Evolutionary conservation across 768 basidiomycete genomes (phyloP), one percentile per base, ranked within the genome.

Genomic region (Zangia roseola): DNA sequence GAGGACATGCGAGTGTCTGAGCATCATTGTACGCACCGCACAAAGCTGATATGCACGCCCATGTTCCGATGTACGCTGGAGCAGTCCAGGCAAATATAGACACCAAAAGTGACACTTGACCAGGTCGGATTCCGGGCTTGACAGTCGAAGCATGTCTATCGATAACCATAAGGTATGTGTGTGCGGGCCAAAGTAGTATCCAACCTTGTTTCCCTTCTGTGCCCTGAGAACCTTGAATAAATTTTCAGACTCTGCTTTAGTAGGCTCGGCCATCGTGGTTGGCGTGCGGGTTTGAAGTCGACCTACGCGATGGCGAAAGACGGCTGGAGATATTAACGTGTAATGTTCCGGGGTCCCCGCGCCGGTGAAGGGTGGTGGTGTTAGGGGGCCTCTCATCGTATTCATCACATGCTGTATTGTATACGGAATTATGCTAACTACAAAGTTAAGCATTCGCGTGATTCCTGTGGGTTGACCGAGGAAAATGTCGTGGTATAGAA

Each of bases 31-130:
- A 69, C 85, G 59, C 65, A 94, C 92, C 94, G 76, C 36, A 99
- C 95, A 61, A 99, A 99, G 54, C 84, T 90, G 69, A 99, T 94
- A 66, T 99, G 97, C 20, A 98, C 95, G 59, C 97, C 97, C 83
- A 97, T 86, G 67, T 95, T 97, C 45, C 97, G 78, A 71, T 99
- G 97, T 13, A 88, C 74, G 56, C 88, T 89, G 5, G 95, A 98
- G 76, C 97, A 99, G 50, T 99, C 94, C 26, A 98, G 75, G 64
- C 97, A 99, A 63, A 99, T 94, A 71, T 98, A 98, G 13, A 98
- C 85, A 28, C 92, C 95, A 64, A 88, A 99, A 0, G 93, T 94
- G 19, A 97, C 92, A 53, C 91, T 94, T 4, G 94, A 86, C 97
- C 95, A 98, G 26, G 94, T 97, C 39, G 95, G 95, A 71, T 97